Evolutionary conservation across 768 basidiomycete genomes (phyloP), one percentile per base, ranked within the genome.

Genomic region (Boletus subparvulus): DNA sequence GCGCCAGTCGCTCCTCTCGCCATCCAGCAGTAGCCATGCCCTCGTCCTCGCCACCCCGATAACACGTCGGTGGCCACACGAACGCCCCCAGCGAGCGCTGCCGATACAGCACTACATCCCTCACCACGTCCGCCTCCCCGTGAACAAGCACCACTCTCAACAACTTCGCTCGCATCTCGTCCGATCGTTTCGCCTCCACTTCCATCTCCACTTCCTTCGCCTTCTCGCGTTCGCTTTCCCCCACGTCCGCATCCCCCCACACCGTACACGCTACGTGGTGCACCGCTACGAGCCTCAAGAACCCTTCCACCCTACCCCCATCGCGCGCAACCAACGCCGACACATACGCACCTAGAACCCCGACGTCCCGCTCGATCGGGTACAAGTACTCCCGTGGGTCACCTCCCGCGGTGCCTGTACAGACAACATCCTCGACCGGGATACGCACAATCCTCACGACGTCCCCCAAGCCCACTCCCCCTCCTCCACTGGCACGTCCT

Each of bases 201-300:
- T 39, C 54, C 13, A 7, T 7, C 37, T 55, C 41, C 17, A 74
- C 73, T 16, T 21, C 45, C n/a, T 8, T 3, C 14, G 30, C 52
- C 13, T 50, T 59, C n/a, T 51, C 55, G 6, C 49, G 62, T 3
- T 39, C 52, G 2, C 40, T 50, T 4, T 39, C 65, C 3, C 60
- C 65, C n/a, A 61, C 62, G 40, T 63, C 67, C 33, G 88, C 63
- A 65, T 90, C 89, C 3, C 75, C 78, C 92, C 92, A 93, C 28
- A 93, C 81, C 62, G 78, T 84, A 47, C 79, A 79, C 12, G 93
- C 84, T 24, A 94, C 69, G 65, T 95, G 93, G 65, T 94, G 92
- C 14, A 92, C 63, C 3, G 90, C 90, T 9, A 94, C 73, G 42
- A 85, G 70, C 44, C 81, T 75, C 55, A 89, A 61, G 64, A 94